These are phyloP conservation scores for Termitomyces sp. DNA, from an alignment of 768 basidiomycete genomes.

Conservation along the genomic window DNA sequence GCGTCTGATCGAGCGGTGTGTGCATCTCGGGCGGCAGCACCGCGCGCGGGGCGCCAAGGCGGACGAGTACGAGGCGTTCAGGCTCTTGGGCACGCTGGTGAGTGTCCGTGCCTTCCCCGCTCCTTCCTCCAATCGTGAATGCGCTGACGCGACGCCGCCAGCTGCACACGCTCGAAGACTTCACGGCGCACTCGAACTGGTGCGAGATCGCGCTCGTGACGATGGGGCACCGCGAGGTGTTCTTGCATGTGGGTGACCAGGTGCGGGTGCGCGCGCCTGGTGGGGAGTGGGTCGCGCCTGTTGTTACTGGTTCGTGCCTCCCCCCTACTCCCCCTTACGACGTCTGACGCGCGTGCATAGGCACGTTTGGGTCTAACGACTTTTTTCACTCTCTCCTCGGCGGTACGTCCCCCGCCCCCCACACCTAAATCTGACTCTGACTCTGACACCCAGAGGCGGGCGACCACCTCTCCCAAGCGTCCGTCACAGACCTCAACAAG, in stretches of 20 bases:
- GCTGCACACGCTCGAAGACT: conserved; percentile 85
- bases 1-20: conserved; percentile 71
- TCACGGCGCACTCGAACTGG: conserved; percentile 87
- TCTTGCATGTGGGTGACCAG: conserved; percentile 82
- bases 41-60: conserved; percentile 54
- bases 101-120: conserved; percentile 28
- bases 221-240: conserved; percentile 74
- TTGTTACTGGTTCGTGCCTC: conserved; percentile 62
- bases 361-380: conserved; percentile 76
- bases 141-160: too few relatives aligned
- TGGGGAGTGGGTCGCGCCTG: conserved; percentile 72
- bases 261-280: conserved; percentile 72
- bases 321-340: neutral
- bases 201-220: conserved; percentile 78
- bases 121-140: too few relatives aligned
- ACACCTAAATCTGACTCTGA: too few relatives aligned
- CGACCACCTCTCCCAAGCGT: conserved; percentile 48
- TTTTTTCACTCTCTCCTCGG: conserved; percentile 77
- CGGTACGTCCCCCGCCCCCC: conserved; percentile 35
- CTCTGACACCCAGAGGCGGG: conserved; percentile 13
- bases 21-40: conserved; percentile 69
- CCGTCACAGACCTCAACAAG: conserved; percentile 83
- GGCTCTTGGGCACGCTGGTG: conserved; percentile 65
- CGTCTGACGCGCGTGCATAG: conserved; percentile 21
- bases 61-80: conserved; percentile 76